Base-by-base conservation (phyloP, 1,284 basidiomycete species). In the Austroboletus novae-zelandiae region DNA sequence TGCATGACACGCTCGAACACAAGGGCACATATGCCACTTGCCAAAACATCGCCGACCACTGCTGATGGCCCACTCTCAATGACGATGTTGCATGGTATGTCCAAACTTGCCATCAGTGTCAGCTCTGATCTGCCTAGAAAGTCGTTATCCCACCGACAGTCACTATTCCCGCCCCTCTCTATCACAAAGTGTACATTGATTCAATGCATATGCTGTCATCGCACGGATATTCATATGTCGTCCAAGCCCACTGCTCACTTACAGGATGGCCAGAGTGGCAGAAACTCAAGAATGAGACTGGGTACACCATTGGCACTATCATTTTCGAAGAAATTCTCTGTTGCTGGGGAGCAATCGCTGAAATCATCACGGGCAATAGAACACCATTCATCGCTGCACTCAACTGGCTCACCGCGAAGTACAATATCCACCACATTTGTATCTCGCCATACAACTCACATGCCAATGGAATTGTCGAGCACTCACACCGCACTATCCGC, bases 201-300 rank as follows among this genome's bases (percentile, higher is more conserved):
- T n/a, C 35, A 0, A 53, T 53, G 52, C n/a, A 47, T 9, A 54
- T 54, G 52, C 45, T 42, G 0, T 30, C 17, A 0, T 3, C 45
- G 0, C 36, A 37, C 0, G 42, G 49, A 0, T 54, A 32, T 3
- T n/a, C 11, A 0, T 47, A 51, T 13, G 14, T 54, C 5, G 17
- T 54, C 0, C 41, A 47, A 20, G 52, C 52, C 6, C 15, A 14
- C 5, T 52, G 49, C 23, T 39, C 45, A 2, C 27, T 53, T 10
- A 30, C 36, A 8, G n/a, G 25, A 45, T 51, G 39, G 32, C 37
- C 40, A 0, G 34, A 55, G 15, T 40, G 36, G 31, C 5, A 10
- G 2, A 31, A 64, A 61, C 31, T 42, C 30, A 3, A 59, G 58
- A 32, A 39, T 53, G 53, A 55, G 8, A 58, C 45, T 0, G 53